A percentile compares a stretch with the other conserved stretches of the same genome.
phyloP scores from a whole-genome alignment of 257 asterid species.

The Solanum dulcamara region DNA sequence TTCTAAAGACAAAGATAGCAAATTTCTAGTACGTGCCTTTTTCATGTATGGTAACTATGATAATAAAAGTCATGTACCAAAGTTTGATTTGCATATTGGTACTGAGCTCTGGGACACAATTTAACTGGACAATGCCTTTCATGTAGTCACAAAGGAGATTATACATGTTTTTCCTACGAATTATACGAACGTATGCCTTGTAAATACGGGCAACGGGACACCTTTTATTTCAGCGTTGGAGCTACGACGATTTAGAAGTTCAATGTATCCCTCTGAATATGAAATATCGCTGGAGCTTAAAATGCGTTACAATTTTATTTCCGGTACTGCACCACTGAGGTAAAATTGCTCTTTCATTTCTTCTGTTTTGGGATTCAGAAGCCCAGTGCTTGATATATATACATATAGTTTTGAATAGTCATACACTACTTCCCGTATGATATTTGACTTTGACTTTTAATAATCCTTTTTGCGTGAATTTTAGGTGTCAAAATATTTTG shows the following conservation, averaged over 20 bases:
- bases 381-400: too few relatives aligned
- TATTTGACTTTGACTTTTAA: too few relatives aligned
- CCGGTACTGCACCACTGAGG: not conserved
- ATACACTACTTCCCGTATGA: too few relatives aligned
- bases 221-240: not conserved
- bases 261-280: not conserved
- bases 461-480: too few relatives aligned
- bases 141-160: not conserved
- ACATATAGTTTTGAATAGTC: too few relatives aligned
- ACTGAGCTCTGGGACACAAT: conserved; percentile 20
- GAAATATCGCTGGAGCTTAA: not conserved
- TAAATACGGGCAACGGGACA: not conserved
- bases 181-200: not conserved
- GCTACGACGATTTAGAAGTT: not conserved
- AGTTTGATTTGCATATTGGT: conserved; percentile 31
- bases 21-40: not conserved
- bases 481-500: too few relatives aligned
- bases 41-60: not conserved
- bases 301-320: not conserved
- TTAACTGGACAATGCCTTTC: not conserved
- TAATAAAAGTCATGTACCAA: conserved; percentile 4
- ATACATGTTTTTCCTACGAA: not conserved
- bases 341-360: not conserved
- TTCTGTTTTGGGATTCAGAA: not conserved
- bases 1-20: not conserved